Conservation (phyloP, 2,329 filamentous ascomycete genomes). For the Penicillium sumatraense region DNA sequence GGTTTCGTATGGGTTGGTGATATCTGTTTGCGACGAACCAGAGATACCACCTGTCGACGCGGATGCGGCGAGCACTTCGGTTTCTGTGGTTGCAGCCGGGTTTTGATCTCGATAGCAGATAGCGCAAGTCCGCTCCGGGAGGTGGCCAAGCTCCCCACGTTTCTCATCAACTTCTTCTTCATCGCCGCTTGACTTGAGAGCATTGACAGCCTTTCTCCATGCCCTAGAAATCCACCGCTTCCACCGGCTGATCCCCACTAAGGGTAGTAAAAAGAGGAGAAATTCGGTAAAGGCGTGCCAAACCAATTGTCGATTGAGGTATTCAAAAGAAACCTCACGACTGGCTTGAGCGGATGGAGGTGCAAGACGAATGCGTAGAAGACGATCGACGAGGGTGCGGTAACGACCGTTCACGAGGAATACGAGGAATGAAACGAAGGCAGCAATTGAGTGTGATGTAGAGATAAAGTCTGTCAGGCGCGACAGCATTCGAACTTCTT, state of each 20-base stretch:
- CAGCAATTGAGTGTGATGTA: constrained; percentile 78
- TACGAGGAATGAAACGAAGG: constrained; percentile 82
- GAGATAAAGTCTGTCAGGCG: constrained; percentile 70
- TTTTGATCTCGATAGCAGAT: constrained; percentile 98
- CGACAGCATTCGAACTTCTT: constrained; percentile 62
- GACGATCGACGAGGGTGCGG: constrained; percentile 83
- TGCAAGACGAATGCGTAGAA: constrained; percentile 81
- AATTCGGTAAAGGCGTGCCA: constrained; percentile 99
- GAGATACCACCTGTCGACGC: constrained; percentile 74
- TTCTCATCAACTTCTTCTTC: constrained; percentile 55
- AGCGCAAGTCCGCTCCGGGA: constrained; percentile 92
- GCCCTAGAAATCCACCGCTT: constrained; percentile 82
- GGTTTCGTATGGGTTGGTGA: constrained; percentile 94
- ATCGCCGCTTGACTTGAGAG: constrained; percentile 57
- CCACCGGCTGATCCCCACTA: constrained; percentile 95
- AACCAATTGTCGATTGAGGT: constrained; percentile 93
- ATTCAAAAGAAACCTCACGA: constrained; percentile 95
- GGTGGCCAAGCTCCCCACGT: constrained; percentile 77
- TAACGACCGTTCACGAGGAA: constrained; percentile 92
- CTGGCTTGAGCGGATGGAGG: constrained; percentile 83
- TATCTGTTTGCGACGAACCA: constrained; percentile 86
- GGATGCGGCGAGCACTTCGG: constrained; percentile 73
- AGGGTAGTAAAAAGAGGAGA: constrained; percentile 90
- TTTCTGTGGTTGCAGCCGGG: constrained; percentile 69
- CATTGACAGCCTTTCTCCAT: constrained; percentile 79